Percentiles rank a stretch among this genome's conserved stretches.
Conservation (phyloP, 768 basidiomycete species). For the Leccinum subgranulosum region DNA sequence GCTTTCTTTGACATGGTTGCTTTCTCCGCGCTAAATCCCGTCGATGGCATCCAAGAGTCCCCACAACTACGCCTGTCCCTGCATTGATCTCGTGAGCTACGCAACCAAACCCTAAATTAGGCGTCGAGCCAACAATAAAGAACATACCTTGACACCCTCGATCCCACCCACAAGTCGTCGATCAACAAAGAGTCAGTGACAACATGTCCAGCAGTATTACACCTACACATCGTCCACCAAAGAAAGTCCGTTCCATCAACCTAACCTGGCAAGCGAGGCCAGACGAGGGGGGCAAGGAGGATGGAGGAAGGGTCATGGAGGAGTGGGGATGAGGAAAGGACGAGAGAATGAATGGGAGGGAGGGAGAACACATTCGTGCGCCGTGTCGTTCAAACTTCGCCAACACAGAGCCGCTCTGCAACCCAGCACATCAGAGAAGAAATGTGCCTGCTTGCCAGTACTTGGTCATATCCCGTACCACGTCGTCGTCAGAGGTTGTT, state of each 20-base stretch:
- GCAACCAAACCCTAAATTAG: not conserved
- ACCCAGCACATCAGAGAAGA: not conserved
- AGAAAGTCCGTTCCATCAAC: not conserved
- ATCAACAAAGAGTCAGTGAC: not conserved
- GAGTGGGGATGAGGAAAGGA: no score
- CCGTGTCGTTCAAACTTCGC: not conserved
- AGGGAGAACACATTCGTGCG: not conserved
- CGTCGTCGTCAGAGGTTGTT: not conserved
- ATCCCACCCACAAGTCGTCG: not conserved
- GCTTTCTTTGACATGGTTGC: not conserved
- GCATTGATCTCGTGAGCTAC: not conserved
- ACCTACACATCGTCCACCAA: not conserved
- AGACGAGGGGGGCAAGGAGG: not conserved
- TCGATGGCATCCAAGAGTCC: not conserved
- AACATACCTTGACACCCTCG: not conserved
- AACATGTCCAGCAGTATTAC: not conserved
- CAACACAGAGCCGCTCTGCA: not conserved
- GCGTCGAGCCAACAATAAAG: not conserved
- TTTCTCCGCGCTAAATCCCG: not conserved
- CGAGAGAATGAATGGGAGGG: not conserved
- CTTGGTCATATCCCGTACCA: not conserved
- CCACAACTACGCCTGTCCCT: not conserved
- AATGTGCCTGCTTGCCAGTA: not conserved
- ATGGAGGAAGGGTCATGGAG: no score
- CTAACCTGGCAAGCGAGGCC: not conserved